Conservation (phyloP, 306 rosid genomes). For the Fagus crenata region DNA sequence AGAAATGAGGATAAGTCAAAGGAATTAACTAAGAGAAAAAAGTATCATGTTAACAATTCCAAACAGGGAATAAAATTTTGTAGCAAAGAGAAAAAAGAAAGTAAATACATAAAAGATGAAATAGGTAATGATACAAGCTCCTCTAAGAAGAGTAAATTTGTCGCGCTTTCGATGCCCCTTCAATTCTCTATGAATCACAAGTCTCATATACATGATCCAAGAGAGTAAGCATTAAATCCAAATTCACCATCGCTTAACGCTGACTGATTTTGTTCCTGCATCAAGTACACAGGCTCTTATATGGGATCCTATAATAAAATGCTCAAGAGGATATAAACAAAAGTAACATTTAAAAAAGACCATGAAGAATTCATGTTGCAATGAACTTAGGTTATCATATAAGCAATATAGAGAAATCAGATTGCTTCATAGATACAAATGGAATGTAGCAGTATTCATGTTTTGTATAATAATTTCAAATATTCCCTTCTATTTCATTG, state of each 20-base stretch:
- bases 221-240: conserved; percentile 50
- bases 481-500: not conserved
- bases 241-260: conserved; percentile 53
- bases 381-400: not conserved
- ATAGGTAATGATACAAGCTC: conserved; percentile 36
- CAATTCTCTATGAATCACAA: conserved; percentile 27
- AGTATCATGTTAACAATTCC: conserved; percentile 24
- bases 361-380: not conserved
- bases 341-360: not conserved
- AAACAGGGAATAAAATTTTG: conserved; percentile 26
- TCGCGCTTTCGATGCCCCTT: conserved; percentile 7
- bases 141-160: conserved; percentile 27
- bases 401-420: not conserved
- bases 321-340: not conserved
- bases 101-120: conserved; percentile 25
- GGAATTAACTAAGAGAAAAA: conserved; percentile 18
- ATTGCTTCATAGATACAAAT: not conserved
- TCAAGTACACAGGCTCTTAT: not conserved
- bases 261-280: conserved; percentile 68
- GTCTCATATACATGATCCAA: conserved; percentile 64
- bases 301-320: conserved; percentile 15
- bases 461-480: not conserved
- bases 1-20: conserved; percentile 9
- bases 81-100: conserved; percentile 13
- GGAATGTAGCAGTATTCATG: not conserved